A percentile compares a stretch with the other conserved stretches of the same genome.
These are phyloP conservation scores for Tardiomyces digboiensis DNA, from an alignment of 1,139 yeast species.

Conservation along the genomic window DNA sequence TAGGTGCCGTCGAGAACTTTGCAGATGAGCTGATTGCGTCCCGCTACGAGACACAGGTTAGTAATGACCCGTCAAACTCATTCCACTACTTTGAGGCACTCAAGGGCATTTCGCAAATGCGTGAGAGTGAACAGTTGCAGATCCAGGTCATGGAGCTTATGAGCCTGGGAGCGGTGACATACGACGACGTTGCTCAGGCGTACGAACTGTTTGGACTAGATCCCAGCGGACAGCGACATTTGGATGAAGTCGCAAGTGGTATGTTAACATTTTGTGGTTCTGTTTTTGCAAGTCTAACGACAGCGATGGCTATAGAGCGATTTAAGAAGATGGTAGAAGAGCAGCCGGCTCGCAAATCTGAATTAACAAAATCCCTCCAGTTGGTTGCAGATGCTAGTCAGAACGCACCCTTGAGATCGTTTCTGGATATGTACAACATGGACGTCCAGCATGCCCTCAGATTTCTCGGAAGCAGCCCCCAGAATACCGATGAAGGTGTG, in stretches of 20 bases:
- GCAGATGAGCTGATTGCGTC: constrained; percentile 51
- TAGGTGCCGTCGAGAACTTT: constrained; percentile 54
- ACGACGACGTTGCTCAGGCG: constrained; percentile 47
- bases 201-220: constrained; percentile 22
- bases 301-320: too few relatives aligned
- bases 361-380: constrained; percentile 13
- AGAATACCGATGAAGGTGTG: constrained; percentile 69
- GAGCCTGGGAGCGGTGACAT: constrained; percentile 53
- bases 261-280: too few relatives aligned
- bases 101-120: constrained; percentile 35
- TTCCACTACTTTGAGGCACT: constrained; percentile 67
- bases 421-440: constrained; percentile 45
- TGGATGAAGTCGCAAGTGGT: neutral
- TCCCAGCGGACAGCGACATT: neutral
- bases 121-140: constrained; percentile 38
- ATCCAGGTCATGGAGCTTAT: constrained; percentile 43
- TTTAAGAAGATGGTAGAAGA: constrained; percentile 6
- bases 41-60: constrained; percentile 48
- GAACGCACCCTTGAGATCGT: constrained; percentile 35
- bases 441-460: constrained; percentile 48
- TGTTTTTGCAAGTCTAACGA: too few relatives aligned
- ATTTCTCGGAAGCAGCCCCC: constrained; percentile 48
- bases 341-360: constrained; percentile 9
- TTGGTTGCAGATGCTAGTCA: constrained; percentile 18
- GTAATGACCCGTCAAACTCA: constrained; percentile 42